Conservation (phyloP, 2,329 filamentous ascomycete genomes). For the Colletotrichum agaves region DNA sequence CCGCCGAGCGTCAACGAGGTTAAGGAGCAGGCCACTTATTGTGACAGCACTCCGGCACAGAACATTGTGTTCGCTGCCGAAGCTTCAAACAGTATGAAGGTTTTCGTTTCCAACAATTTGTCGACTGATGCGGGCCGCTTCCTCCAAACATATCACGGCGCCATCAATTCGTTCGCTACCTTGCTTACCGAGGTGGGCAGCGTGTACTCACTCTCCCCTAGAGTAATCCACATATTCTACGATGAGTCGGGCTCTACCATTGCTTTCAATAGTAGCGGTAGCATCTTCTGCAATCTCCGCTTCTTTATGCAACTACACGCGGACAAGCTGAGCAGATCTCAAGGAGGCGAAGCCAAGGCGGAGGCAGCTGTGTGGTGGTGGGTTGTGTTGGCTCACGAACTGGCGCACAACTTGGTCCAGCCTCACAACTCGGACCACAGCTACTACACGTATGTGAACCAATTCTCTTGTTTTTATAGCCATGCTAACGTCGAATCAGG, state of each 20-base stretch:
- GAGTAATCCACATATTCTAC: conserved; percentile 86
- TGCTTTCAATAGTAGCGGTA: conserved; percentile 89
- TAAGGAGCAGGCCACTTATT: conserved; percentile 87
- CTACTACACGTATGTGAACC: conserved; percentile 75
- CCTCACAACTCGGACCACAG: conserved; percentile 83
- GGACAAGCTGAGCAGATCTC: conserved; percentile 51
- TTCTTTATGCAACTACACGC: conserved; percentile 87
- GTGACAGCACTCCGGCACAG: conserved; percentile 79
- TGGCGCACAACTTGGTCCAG: conserved; percentile 90
- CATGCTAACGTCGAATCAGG: conserved; percentile 49
- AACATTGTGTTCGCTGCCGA: conserved; percentile 79
- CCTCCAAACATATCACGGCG: conserved; percentile 66
- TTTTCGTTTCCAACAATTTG: conserved; percentile 74
- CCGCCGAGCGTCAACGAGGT: conserved; percentile 77
- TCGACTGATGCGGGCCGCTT: conserved; percentile 63
- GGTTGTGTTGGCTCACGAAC: conserved; percentile 93
- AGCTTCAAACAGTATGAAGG: conserved; percentile 76
- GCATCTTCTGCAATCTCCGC: conserved; percentile 92
- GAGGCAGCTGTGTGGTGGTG: conserved; percentile 90
- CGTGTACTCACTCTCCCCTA: conserved; percentile 77
- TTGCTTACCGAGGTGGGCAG: conserved; percentile 76
- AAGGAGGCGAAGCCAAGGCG: conserved; percentile 56
- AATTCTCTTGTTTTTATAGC: background rate
- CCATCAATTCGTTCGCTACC: conserved; percentile 75
- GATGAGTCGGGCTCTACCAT: conserved; percentile 84